Evolutionary conservation across 106 monocot species (phyloP), one percentile per base, ranked within the genome.

Genomic region (Posidonia australis): DNA sequence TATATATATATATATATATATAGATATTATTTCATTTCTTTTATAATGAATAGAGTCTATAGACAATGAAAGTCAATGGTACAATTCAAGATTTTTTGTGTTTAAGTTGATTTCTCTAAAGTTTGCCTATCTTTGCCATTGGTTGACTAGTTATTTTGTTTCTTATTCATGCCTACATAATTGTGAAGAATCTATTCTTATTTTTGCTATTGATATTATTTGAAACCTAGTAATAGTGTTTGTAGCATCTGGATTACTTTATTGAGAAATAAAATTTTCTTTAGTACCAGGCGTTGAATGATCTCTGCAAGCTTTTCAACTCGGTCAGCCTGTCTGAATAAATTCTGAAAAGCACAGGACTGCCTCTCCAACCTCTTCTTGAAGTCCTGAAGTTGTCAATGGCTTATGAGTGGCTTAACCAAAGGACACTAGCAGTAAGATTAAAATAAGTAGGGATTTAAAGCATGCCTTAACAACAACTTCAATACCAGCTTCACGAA

Each of bases 311-410:
- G 82, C 66, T 79, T 87, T 79, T 87, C 98, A 58, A 98, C 98
- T 83, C 98, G 82, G 65, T 91, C 83, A 46, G 90, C 82, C 60
- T 98, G 98, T 66, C 98, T 82, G 45, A 98, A 98, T 58, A 98
- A 61, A 63, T 98, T 98, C 62, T 81, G 76, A 62, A 98, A 91
- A 55, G 98, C 91, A 55, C 68, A 72, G 49, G 87, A 76, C 62
- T 98, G 98, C 23, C 85, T 76, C 16, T 90, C 85, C 98, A 87
- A 98, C 81, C 98, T 87, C 73, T 85, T 98, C 63, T 72, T 98
- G 24, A 91, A 28, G 47, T 98, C 98, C 98, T 98, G 74, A 18
- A 77, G 22, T 30, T 27, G 58, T 36, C 2, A 21, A 18, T 61
- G n/a, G 18, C 17, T 64, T 46, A 11, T 24, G 0, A 32, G 4